Evolutionary conservation across 2,329 filamentous ascomycete genomes (phyloP).

Genomic region (Trichoderma guizhouense): DNA sequence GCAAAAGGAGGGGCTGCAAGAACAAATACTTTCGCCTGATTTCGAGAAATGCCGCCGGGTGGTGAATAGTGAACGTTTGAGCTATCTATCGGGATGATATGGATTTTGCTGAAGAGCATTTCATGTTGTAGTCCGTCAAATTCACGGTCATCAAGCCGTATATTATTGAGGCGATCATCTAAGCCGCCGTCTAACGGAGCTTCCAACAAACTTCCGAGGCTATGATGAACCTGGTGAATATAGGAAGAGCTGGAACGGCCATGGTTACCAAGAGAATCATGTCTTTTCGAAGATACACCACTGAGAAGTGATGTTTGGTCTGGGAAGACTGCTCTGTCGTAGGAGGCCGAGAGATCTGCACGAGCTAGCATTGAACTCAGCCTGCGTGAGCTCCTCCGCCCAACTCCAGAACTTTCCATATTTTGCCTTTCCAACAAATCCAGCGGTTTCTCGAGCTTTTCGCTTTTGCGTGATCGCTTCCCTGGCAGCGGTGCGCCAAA

Average conservation of each 20-base stretch:
- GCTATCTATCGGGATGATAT: slow-evolving; percentile 62
- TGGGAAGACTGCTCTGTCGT: slow-evolving; percentile 75
- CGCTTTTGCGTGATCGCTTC: slow-evolving; percentile 52
- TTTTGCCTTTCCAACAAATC: slow-evolving; percentile 69
- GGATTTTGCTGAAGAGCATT: slow-evolving; percentile 67
- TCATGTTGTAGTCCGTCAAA: slow-evolving; percentile 70
- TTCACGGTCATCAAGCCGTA: slow-evolving; percentile 69
- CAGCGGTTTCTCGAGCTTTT: slow-evolving; percentile 49
- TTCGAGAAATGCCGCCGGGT: slow-evolving; percentile 49
- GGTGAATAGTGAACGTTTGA: slow-evolving; percentile 59
- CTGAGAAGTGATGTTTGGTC: slow-evolving; percentile 53
- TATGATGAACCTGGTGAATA: slow-evolving; percentile 46
- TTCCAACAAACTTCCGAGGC: slow-evolving; percentile 62
- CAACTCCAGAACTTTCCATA: slow-evolving; percentile 49
- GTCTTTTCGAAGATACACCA: slow-evolving; percentile 52
- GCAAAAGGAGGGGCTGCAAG: slow-evolving; percentile 57
- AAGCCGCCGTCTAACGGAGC: slow-evolving; percentile 66
- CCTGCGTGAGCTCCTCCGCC: slow-evolving; percentile 64
- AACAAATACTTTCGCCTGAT: slow-evolving; percentile 64
- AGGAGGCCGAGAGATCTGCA: slow-evolving; percentile 80
- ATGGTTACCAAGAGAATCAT: slow-evolving; percentile 63
- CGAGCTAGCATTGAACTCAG: slow-evolving; percentile 89
- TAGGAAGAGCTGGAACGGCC: slow-evolving; percentile 41
- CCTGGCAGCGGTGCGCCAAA: slow-evolving; percentile 59
- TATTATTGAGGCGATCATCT: slow-evolving; percentile 68